These are phyloP conservation scores for Psophocarpus tetragonolobus DNA, from an alignment of 306 rosid genomes.

Conservation along the genomic window DNA sequence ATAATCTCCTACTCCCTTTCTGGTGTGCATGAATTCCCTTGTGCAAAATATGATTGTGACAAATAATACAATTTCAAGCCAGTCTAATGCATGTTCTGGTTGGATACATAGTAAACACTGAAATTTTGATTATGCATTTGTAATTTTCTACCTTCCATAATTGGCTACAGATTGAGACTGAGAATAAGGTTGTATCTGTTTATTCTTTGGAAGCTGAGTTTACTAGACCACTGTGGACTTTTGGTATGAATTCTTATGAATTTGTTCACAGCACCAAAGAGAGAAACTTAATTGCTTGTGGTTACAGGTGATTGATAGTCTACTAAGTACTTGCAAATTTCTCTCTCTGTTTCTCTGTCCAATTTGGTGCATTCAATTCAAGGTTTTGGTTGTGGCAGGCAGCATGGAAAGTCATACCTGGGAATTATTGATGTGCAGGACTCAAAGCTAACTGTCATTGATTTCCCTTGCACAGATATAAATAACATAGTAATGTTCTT, in stretches of 20 bases:
- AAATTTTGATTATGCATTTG: not conserved
- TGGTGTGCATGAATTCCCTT: not conserved
- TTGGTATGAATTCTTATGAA: conserved; percentile 82
- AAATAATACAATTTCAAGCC: conserved; percentile 8
- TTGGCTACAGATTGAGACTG: conserved; percentile 69
- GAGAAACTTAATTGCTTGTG: conserved; percentile 67
- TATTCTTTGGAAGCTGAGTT: conserved; percentile 83
- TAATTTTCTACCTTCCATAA: conserved; percentile 20
- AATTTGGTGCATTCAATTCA: conserved; percentile 17
- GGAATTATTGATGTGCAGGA: conserved; percentile 72
- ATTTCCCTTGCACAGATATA: conserved; percentile 88
- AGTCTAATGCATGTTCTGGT: conserved; percentile 24
- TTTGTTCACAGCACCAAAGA: conserved; percentile 47
- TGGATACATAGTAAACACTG: not conserved
- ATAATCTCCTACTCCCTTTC: not conserved
- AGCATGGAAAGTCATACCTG: conserved; percentile 79
- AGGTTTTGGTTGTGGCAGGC: conserved; percentile 56
- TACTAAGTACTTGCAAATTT: conserved; percentile 14
- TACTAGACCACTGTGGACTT: conserved; percentile 80
- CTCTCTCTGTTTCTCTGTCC: not conserved
- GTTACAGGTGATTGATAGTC: conserved; percentile 70
- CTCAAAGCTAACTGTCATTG: conserved; percentile 55
- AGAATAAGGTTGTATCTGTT: conserved; percentile 66
- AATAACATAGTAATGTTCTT: conserved; percentile 67
- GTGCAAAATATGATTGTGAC: not conserved